A percentile compares a stretch with the other conserved stretches of the same genome.
Conservation (phyloP, 768 basidiomycete species). For the Rickenella mellea region DNA sequence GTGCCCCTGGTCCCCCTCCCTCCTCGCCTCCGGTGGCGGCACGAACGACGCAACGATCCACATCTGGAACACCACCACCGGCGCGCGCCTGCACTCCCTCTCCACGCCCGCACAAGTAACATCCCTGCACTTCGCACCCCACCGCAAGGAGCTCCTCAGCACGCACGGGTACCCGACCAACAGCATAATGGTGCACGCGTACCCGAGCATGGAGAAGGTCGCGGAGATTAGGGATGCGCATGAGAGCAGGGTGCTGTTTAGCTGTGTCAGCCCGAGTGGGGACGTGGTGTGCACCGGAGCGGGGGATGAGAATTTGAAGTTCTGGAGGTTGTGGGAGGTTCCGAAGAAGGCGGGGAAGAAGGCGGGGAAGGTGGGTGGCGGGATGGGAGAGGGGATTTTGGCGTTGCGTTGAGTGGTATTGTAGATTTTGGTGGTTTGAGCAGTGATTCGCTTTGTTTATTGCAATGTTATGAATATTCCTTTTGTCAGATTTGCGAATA, state of each 20-base stretch:
- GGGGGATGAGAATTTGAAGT: slow-evolving; percentile 94
- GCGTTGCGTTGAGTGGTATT: no score
- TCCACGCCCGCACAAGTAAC: slow-evolving; percentile 89
- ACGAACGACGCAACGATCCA: slow-evolving; percentile 89
- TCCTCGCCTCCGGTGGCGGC: slow-evolving; percentile 90
- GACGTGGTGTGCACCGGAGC: slow-evolving; percentile 89
- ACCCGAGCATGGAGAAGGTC: slow-evolving; percentile 76
- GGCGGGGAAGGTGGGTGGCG: no score
- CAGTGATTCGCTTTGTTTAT: no score
- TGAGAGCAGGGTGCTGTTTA: slow-evolving; percentile 83
- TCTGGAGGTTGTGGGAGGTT: slow-evolving; percentile 83
- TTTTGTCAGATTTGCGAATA: no score
- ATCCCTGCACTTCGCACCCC: slow-evolving; percentile 78
- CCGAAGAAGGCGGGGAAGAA: slow-evolving; percentile 45
- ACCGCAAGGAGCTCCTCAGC: slow-evolving; percentile 81
- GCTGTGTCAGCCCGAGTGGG: slow-evolving; percentile 77
- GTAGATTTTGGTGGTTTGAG: no score
- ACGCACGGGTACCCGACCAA: slow-evolving; percentile 95
- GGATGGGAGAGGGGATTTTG: no score
- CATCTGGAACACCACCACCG: slow-evolving; percentile 87
- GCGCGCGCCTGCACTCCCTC: slow-evolving; percentile 80
- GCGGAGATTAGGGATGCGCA: slow-evolving; percentile 88
- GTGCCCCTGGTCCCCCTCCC: slow-evolving; percentile 92
- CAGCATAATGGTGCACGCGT: slow-evolving; percentile 71
- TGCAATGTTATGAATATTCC: no score